Base-by-base conservation (phyloP, 441 rosid species). In the Adansonia gregorii region DNA sequence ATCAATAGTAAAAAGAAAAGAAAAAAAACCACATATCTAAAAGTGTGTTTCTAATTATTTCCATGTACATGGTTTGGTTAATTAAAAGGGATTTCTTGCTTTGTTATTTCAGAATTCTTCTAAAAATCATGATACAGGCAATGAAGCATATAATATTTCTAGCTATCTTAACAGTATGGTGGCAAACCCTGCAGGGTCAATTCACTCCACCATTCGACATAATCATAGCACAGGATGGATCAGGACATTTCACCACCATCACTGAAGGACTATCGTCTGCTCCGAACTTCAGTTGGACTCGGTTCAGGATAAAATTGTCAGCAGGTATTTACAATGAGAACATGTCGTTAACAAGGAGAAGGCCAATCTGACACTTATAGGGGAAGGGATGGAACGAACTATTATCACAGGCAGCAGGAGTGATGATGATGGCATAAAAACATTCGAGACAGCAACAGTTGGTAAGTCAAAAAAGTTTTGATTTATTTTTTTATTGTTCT, bases 271-370 rank as follows among this genome's bases (percentile, higher is more conserved):
- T 81, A 51, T 72, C 69, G 31, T 73, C 72, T 65, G 82, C 76
- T 6, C 84, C 88, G 20, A 66, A 69, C 46, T 52, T 74, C 55
- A 67, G 79, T 75, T 49, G 15, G 63, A 63, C 6, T 46, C 69
- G 74, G 45, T 81, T 73, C 52, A 78, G 67, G 59, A 82, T 85
- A 52, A 78, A 43, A 75, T 73, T 85, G 19, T 73, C 70, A 27
- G 78, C 78, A 0, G 86, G 86, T 8, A 74, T 83, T 49, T 85
- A 85, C 79, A 68, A 72, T 6, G 88, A 85, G 72, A 77, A 63
- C 1, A 84, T 20, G 52, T 20, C 41, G 79, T 85, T 20, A 9
- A 61, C 9, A 79, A 67, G 15, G 76, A 83, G 73, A 83, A 78
- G 79, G 56, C n/a, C 19, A 80, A 85, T 51, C 60, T 83, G 52